phyloP scores from a whole-genome alignment of 768 basidiomycete species.

The Lactarius akahatsu region DNA sequence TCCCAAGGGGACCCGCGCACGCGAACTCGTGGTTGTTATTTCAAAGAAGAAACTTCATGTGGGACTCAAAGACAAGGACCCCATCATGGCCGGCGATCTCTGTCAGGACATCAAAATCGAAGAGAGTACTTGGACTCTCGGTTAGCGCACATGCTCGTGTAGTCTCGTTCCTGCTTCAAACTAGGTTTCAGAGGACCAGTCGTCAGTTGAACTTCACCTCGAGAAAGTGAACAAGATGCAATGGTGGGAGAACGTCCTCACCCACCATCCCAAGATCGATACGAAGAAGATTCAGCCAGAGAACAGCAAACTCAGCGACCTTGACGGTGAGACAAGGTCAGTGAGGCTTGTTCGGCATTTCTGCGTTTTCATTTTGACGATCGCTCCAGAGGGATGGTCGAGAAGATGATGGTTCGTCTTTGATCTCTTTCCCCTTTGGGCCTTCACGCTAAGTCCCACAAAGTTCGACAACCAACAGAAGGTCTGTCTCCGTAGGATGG shows the following conservation, averaged over 20 bases:
- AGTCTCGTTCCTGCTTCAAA: slow-evolving; percentile 4
- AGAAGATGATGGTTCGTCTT: slow-evolving; percentile 97
- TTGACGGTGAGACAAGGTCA: slow-evolving; percentile 92
- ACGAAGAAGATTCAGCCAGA: slow-evolving; percentile 93
- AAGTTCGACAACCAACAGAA: slow-evolving; percentile 81
- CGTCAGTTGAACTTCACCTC: slow-evolving; percentile 69
- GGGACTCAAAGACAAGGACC: slow-evolving; percentile 80
- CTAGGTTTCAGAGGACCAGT: slow-evolving; percentile 64
- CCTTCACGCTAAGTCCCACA: not conserved
- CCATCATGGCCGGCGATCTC: slow-evolving; percentile 85
- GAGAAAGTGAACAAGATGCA: slow-evolving; percentile 85
- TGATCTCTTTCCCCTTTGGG: slow-evolving; percentile 13
- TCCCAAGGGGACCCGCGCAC: slow-evolving; percentile 81
- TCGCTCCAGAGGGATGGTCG: slow-evolving; percentile 82
- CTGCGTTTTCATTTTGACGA: slow-evolving; percentile 6
- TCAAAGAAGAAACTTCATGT: slow-evolving; percentile 82
- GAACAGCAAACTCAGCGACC: slow-evolving; percentile 93
- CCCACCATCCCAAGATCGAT: slow-evolving; percentile 95
- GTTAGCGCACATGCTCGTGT: slow-evolving; percentile 46
- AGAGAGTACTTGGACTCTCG: slow-evolving; percentile 95
- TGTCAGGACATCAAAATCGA: slow-evolving; percentile 94
- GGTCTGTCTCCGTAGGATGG: slow-evolving; percentile 38
- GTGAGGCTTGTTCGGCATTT: not conserved
- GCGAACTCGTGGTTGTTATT: slow-evolving; percentile 69
- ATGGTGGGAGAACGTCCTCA: slow-evolving; percentile 98